Evolutionary conservation across 179 eudicot genomes (phyloP), one percentile per base, ranked within the genome.

Genomic region (Beta lomatogona): DNA sequence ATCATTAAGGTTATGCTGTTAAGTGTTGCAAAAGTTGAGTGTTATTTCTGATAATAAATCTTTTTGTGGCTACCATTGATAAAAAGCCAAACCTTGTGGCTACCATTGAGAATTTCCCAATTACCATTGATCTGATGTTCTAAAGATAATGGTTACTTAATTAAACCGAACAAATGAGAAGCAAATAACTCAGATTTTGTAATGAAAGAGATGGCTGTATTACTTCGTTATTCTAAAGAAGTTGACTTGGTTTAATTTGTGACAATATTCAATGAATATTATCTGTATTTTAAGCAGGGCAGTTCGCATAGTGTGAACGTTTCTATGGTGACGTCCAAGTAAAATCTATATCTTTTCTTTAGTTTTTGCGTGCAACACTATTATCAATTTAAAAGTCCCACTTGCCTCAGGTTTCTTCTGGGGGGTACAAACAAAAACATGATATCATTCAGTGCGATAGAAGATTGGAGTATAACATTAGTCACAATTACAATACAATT

Each of bases 231-330:
- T n/a, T 14, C 18, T 41, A 50, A 69, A 3, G 3, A 69, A 69
- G 73, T 31, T 69, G 73, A 69, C 73, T 69, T 69, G 15, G 18
- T 18, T 15, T n/a, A 8, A 64, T 25, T 10, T 19, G 68, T 25
- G 68, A 28, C 11, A 41, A 31, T 36, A 31, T 71, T 71, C 11
- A 8, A 44, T 48, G 77, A 54, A 8, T 36, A 55, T 64, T 74
- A 44, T 74, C 25, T 28, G 64, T 25, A 19, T 58, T 19, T 58
- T 54, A 76, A 61, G 69, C 44, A 45, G 69, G 69, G 19, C n/a
- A 46, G 55, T 41, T 75, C 59, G 53, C 53, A 75, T 7, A 54
- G 55, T 5, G 78, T 75, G 52, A 75, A 75, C 18, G 71, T 67
- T 54, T 54, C 6, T 54, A 21, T 22, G 54, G 41, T 25, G 18